phyloP scores from a whole-genome alignment of 2,329 filamentous ascomycete genomes.

The Claviceps monticola region DNA sequence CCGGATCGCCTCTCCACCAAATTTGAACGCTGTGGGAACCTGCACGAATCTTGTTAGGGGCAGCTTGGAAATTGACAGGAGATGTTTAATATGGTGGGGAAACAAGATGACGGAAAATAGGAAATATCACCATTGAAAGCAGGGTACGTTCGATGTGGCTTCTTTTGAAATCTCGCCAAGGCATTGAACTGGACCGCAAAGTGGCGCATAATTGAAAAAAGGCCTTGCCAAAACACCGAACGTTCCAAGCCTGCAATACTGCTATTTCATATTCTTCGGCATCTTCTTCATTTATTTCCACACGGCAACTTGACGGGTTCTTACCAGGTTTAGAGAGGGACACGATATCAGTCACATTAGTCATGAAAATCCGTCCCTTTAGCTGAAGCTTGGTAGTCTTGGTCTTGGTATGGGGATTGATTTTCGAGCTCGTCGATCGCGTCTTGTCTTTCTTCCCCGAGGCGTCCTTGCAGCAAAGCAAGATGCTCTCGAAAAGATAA shows the following conservation, averaged over 20 bases:
- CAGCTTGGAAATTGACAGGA: neutral
- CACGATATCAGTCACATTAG: conserved; percentile 91
- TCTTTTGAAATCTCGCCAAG: too few relatives aligned
- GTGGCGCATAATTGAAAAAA: too few relatives aligned
- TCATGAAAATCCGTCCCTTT: conserved; percentile 97
- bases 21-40: conserved; percentile 93
- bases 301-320: conserved; percentile 10
- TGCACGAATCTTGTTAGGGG: conserved; percentile 24
- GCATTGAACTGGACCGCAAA: too few relatives aligned
- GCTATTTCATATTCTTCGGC: too few relatives aligned
- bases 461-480: conserved; percentile 93
- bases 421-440: conserved; percentile 40
- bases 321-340: conserved; percentile 77
- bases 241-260: too few relatives aligned
- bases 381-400: conserved; percentile 76
- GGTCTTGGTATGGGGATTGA: conserved; percentile 48
- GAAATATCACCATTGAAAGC: conserved; percentile 2
- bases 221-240: too few relatives aligned
- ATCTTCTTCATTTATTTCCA: too few relatives aligned
- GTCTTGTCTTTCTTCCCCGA: conserved; percentile 60
- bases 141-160: too few relatives aligned
- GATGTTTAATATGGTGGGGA: too few relatives aligned
- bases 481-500: conserved; percentile 88
- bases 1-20: conserved; percentile 95
- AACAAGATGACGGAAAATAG: conserved; percentile 44